Base-by-base conservation (phyloP, 2,329 filamentous ascomycete species). In the Hymenoscyphus salicellus region DNA sequence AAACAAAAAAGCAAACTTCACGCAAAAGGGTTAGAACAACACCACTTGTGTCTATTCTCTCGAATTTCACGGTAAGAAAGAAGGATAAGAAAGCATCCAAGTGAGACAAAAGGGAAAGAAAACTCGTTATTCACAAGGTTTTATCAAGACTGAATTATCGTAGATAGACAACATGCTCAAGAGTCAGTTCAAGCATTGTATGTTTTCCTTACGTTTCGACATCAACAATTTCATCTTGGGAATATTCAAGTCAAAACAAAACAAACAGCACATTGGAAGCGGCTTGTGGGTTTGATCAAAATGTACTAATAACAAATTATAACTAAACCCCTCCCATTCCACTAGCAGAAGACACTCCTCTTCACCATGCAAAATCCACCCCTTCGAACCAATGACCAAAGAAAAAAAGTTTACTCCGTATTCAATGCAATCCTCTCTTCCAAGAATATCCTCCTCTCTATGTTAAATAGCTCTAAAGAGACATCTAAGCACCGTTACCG, bases 401-500 rank as follows among this genome's bases (percentile, higher is more conserved):
- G 10, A 52, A 16, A 10, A 14, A 52, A 52, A 52, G 46, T 52
- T 14, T 26, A 52, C 46, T 52, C 46, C 46, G n/a, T 23, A 59
- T 41, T 14, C n/a, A 59, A 59, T 59, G 33, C 57, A 59, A 17
- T 41, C 16, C 26, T 20, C 38, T 41, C 8, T 38, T 59, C 32
- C 57, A 17, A 65, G 61, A 30, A 30, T 17, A 16, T 33, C 41
- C 46, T 14, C 46, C 20, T 52, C 46, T 52, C 23, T 20, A 5
- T 28, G 1, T 26, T 11, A 52, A 52, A 52, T 23, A 38, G 8
- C 46, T 23, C 20, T 26, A 23, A 23, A 23, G 20, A 52, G 20
- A 52, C n/a, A 52, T 33, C 41, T 61, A 61, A 23, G 32, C 26
- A 28, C 71, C 70, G 52, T 77, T 78, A 65, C 82, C 82, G 77